Evolutionary conservation across 2,329 filamentous ascomycete species (phyloP).

Genomic region (Colletotrichum truncatum): DNA sequence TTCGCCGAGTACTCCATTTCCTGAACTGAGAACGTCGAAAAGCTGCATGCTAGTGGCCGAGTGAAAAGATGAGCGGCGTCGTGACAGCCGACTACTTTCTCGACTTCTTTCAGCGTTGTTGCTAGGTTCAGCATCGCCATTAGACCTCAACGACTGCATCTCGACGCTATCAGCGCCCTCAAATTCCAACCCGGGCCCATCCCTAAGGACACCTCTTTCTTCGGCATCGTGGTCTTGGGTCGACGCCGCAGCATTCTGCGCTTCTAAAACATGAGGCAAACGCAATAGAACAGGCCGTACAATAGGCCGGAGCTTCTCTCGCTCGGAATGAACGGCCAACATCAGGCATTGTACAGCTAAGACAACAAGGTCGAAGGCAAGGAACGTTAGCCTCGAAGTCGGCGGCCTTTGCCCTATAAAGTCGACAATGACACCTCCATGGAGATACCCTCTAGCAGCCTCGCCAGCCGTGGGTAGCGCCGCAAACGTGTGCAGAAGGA

Average conservation of each 20-base stretch:
- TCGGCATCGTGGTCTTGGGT: constrained; percentile 64
- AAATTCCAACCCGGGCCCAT: constrained; percentile 44
- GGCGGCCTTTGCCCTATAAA: constrained; percentile 74
- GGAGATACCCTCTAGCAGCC: constrained; percentile 70
- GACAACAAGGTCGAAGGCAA: constrained; percentile 65
- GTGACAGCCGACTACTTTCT: constrained; percentile 33
- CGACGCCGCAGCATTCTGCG: not conserved
- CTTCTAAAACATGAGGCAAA: constrained; percentile 9
- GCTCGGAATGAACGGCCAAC: constrained; percentile 69
- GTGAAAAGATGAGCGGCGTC: constrained; percentile 28
- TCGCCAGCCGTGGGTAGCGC: constrained; percentile 66
- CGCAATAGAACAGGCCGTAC: constrained; percentile 27
- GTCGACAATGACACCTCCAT: constrained; percentile 74
- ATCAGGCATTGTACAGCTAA: constrained; percentile 69
- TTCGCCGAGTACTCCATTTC: constrained; percentile 62
- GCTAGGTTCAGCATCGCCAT: constrained; percentile 12
- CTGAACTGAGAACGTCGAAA: constrained; percentile 61
- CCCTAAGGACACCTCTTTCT: constrained; percentile 60
- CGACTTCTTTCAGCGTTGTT: constrained; percentile 2
- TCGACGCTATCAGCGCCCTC: constrained; percentile 56
- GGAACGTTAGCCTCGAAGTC: constrained; percentile 62
- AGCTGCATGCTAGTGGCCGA: constrained; percentile 45
- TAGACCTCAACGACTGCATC: constrained; percentile 44
- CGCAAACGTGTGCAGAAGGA: constrained; percentile 67
- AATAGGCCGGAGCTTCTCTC: constrained; percentile 62